Base-by-base conservation (phyloP, 2,329 filamentous ascomycete species). In the Boeremia exigua region DNA sequence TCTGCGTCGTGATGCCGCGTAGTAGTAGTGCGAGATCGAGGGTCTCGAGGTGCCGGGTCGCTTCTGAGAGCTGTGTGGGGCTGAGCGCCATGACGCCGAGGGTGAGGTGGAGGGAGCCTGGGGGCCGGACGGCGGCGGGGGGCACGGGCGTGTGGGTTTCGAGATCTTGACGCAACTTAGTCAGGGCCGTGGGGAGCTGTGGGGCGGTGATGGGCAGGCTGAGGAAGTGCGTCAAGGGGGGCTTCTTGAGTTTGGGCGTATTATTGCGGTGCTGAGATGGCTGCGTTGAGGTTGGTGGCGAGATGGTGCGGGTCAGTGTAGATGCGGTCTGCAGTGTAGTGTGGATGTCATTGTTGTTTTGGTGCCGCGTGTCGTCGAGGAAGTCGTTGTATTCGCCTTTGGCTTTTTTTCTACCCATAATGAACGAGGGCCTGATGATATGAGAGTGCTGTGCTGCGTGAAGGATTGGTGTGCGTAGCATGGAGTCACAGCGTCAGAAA, bases 91-190 rank as follows among this genome's bases (percentile, higher is more conserved):
- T 93, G 1, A 96, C 90, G 0, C 92, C 93, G 0, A 97, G 81
- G 0, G 93, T 97, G 2, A 96, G 79, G 75, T 98, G 94, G 43
- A 97, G 76, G 1, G 92, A 92, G 0, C 91, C 90, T 0, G 91
- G 76, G 0, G 92, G 92, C 27, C 92, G 81, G 46, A 96, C 78
- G 1, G 92, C 91, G 50, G 83, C 83, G 29, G 79, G 72, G 0
- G 90, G 89, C 9, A 94, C 77, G 19, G 51, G 54, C 19, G 88
- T 82, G 59, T 88, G 84, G 27, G 83, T 76, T 36, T 58, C n/a
- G 4, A 56, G 33, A 39, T 49, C 48, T 9, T 33, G 12, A 54
- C 79, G 81, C 71, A 96, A 93, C 6, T 79, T 69, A 5, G 81
- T 76, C 4, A 96, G 74, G 17, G 83, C 86, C 2, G 76, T 73